Percentiles rank a stretch among this genome's conserved stretches.
phyloP scores from a whole-genome alignment of 257 asterid genomes.

The Penstemon newberryi region DNA sequence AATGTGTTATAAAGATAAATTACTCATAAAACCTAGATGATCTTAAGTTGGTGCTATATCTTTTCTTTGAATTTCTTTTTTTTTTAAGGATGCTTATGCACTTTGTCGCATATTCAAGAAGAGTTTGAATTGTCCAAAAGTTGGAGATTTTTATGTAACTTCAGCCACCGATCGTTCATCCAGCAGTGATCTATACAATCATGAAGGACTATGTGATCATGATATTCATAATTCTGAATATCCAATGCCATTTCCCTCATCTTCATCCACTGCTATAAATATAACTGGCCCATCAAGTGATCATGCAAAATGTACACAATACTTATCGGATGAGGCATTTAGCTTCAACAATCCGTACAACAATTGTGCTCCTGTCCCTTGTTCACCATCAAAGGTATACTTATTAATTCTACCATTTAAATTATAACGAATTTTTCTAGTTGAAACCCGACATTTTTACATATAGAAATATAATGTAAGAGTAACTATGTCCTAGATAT shows the following conservation, averaged over 20 bases:
- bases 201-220: constrained; percentile 53
- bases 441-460: too few relatives aligned
- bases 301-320: constrained; percentile 63
- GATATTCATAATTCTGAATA: constrained; percentile 41
- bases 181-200: constrained; percentile 46
- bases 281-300: constrained; percentile 44
- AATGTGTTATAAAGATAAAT: too few relatives aligned
- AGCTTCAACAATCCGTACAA: constrained; percentile 45
- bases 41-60: too few relatives aligned
- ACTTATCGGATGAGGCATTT: constrained; percentile 77
- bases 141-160: constrained; percentile 51
- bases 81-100: constrained; percentile 83
- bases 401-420: background rate
- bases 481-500: too few relatives aligned
- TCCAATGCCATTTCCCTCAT: constrained; percentile 40
- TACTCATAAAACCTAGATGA: too few relatives aligned
- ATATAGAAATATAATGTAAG: too few relatives aligned
- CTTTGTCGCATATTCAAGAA: constrained; percentile 96
- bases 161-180: constrained; percentile 60
- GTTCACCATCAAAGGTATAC: constrained; percentile 77
- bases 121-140: constrained; percentile 66
- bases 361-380: constrained; percentile 39
- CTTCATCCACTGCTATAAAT: constrained; percentile 43
- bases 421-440: too few relatives aligned
- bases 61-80: too few relatives aligned